Conservation (phyloP, 768 basidiomycete species). For the Krasilnikovozyma curviuscula region DNA sequence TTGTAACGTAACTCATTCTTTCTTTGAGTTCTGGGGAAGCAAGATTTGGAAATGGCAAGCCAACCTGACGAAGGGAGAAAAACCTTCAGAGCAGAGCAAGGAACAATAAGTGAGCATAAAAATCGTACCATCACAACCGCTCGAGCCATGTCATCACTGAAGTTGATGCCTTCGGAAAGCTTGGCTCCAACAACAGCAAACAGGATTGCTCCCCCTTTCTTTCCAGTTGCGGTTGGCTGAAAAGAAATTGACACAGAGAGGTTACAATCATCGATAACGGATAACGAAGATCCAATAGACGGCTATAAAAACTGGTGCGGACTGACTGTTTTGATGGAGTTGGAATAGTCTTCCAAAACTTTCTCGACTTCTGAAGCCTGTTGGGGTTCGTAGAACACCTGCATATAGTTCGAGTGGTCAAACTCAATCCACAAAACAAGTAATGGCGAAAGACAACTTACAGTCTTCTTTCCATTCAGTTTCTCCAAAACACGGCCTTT, state of each 20-base stretch:
- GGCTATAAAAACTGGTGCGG: not conserved
- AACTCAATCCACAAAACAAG: not conserved
- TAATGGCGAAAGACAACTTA: slow-evolving; percentile 22
- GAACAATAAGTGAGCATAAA: not conserved
- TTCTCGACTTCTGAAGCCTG: slow-evolving; percentile 50
- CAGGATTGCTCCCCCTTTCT: slow-evolving; percentile 47
- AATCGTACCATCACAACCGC: slow-evolving; percentile 44
- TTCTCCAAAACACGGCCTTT: slow-evolving; percentile 42
- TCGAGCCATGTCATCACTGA: slow-evolving; percentile 54
- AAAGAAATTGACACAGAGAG: not conserved
- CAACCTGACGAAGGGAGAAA: slow-evolving; percentile 28
- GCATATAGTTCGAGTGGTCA: not conserved
- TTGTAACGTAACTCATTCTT: slow-evolving; percentile 69
- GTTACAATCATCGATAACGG: not conserved
- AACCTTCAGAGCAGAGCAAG: not conserved
- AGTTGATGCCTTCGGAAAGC: slow-evolving; percentile 73
- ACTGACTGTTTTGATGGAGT: slow-evolving; percentile 26
- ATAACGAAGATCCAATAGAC: not conserved
- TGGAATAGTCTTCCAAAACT: slow-evolving; percentile 52
- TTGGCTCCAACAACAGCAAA: slow-evolving; percentile 94
- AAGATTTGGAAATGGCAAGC: slow-evolving; percentile 81
- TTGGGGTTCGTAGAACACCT: slow-evolving; percentile 84
- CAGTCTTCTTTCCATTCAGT: slow-evolving; percentile 55
- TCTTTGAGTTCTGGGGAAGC: slow-evolving; percentile 80
- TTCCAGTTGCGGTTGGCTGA: slow-evolving; percentile 1